Evolutionary conservation across 2,329 filamentous ascomycete genomes (phyloP), one percentile per base, ranked within the genome.

Genomic region (Aureobasidium uvarum): DNA sequence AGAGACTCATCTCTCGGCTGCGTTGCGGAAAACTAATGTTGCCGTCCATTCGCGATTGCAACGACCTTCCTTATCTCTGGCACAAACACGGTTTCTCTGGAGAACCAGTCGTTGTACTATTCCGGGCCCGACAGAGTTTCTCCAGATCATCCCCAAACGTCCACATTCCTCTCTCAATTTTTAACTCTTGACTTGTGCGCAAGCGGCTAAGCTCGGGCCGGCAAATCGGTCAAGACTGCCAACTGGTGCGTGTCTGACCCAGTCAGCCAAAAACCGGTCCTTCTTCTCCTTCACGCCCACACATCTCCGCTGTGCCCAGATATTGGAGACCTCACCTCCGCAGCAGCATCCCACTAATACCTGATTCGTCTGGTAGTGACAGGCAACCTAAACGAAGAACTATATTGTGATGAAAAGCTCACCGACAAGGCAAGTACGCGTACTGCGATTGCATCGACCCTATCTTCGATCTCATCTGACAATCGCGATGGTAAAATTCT

Each of bases 141-240:
- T 63, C 60, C 60, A 63, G 60, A 36, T 45, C 60, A 39, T 63
- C 60, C 60, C 60, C 60, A 54, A 63, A 63, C 48, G 48, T 63
- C 48, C 48, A 45, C 38, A 54, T 45, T 54, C 48, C 48, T 43
- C 46, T 39, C 28, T 63, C 38, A 54, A 25, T 20, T 52, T 63
- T 63, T 45, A 38, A 63, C 48, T 63, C 48, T 63, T 54, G 60
- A 63, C 48, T 62, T 45, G 46, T 54, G 48, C 59, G 38, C 25
- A 62, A 63, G 59, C 59, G 59, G 59, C 59, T 51, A 63, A 63
- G 60, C 60, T 52, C 60, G 60, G 60, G 48, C 60, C 60, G 60
- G 60, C 48, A 45, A 50, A 63, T 63, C 60, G 31, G 46, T 63
- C 38, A 52, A 54, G 48, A 52, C 48, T 63, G 23, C 25, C 25